Evolutionary conservation across 1,284 basidiomycete genomes (phyloP).

Genomic region (Inonotus hispidus): DNA sequence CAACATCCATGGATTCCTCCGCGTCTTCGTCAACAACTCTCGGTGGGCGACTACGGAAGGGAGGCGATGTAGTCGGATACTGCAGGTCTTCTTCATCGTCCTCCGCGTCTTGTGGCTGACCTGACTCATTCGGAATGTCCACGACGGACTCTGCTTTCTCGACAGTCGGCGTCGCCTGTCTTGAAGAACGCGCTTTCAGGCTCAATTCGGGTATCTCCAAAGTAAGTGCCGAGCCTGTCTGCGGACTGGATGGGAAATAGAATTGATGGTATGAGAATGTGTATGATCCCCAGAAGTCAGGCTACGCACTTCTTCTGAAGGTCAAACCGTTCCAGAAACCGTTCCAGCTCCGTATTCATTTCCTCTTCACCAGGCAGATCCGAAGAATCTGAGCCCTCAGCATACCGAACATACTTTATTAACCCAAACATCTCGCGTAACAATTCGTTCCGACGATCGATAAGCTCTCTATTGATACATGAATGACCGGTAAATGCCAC

Average conservation of each 20-base stretch:
- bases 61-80: not conserved
- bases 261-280: not conserved
- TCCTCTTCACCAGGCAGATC: slow-evolving; percentile 36
- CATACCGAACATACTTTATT: slow-evolving; percentile 46
- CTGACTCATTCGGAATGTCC: not conserved
- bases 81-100: not conserved
- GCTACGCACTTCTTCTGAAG: slow-evolving; percentile 14
- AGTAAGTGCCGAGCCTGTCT: slow-evolving; percentile 12
- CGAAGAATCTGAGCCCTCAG: slow-evolving; percentile 38
- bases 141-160: not conserved
- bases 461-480: slow-evolving; percentile 44
- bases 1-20: not conserved
- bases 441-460: slow-evolving; percentile 56
- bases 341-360: slow-evolving; percentile 20
- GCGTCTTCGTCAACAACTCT: not conserved
- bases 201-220: slow-evolving; percentile 11
- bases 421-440: slow-evolving; percentile 63
- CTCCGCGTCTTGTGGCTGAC: not conserved
- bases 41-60: slow-evolving; percentile 24
- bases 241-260: not conserved
- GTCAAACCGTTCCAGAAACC: slow-evolving; percentile 16
- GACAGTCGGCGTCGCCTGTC: not conserved
- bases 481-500: not conserved
- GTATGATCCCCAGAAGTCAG: slow-evolving; percentile 20
- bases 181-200: not conserved